These are phyloP conservation scores for Seiridium cupressi DNA, from an alignment of 2,329 filamentous ascomycete species.

Conservation along the genomic window DNA sequence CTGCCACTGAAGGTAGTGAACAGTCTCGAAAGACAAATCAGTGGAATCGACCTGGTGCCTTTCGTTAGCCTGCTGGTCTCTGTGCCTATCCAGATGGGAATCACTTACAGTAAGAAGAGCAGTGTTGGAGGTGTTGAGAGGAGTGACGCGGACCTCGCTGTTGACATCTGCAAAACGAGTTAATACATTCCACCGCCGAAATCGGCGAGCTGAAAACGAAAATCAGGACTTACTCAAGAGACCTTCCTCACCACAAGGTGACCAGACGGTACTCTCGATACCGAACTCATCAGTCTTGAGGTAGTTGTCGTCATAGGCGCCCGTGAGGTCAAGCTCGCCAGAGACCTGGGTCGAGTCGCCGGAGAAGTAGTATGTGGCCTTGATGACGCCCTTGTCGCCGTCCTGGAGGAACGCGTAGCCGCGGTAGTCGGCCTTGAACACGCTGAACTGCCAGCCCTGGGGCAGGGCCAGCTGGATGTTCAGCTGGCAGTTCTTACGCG, in stretches of 20 bases:
- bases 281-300: conserved; percentile 42
- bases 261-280: conserved; percentile 47
- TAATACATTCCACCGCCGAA: background rate
- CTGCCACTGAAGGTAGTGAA: conserved; percentile 26
- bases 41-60: conserved; percentile 24
- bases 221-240: conserved; percentile 41
- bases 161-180: conserved; percentile 41
- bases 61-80: background rate
- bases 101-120: conserved; percentile 24
- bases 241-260: conserved; percentile 46
- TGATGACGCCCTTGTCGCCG: conserved; percentile 44
- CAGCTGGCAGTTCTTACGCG: conserved; percentile 53
- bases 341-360: conserved; percentile 39
- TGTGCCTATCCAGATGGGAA: background rate
- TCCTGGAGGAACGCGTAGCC: conserved; percentile 45
- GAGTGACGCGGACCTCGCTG: conserved; percentile 40
- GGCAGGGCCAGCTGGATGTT: conserved; percentile 40
- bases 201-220: background rate
- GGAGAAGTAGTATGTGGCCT: conserved; percentile 55
- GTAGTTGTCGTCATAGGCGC: conserved; percentile 41
- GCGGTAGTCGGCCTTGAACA: conserved; percentile 46
- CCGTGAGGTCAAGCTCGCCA: conserved; percentile 37
- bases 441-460: conserved; percentile 29
- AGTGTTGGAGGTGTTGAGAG: conserved; percentile 13
- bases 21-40: conserved; percentile 24